Evolutionary conservation across 2,329 filamentous ascomycete species (phyloP).

Genomic region (Monilinia fructicola): DNA sequence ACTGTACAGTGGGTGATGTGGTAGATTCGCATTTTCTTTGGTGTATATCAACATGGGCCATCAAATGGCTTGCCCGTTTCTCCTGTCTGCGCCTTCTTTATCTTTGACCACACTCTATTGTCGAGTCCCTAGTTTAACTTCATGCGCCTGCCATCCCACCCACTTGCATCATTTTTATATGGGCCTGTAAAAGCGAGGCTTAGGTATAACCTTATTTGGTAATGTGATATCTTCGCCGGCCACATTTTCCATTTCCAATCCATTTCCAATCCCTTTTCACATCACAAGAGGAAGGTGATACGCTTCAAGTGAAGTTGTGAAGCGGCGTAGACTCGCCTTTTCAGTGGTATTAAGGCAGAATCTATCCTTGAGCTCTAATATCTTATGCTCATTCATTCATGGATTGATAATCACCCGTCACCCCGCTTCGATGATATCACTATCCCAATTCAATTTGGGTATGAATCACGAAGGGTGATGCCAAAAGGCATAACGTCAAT

Average conservation of each 20-base stretch:
- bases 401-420: neutral
- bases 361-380: neutral
- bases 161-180: neutral
- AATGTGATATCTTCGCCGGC: neutral
- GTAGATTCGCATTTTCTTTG: neutral
- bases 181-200: neutral
- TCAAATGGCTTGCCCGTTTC: conserved; percentile 2
- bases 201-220: neutral
- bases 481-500: neutral
- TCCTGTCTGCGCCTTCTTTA: conserved; percentile 6
- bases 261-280: neutral
- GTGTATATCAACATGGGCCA: neutral
- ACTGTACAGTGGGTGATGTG: no score
- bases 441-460: neutral
- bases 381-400: neutral
- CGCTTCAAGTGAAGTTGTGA: neutral
- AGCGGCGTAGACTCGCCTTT: neutral
- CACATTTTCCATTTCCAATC: no score
- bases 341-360: neutral
- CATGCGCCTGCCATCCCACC: neutral
- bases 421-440: neutral
- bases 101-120: neutral
- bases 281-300: neutral
- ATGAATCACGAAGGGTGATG: neutral
- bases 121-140: neutral